Base-by-base conservation (phyloP, 2,329 filamentous ascomycete species). In the Cordyceps javanica region DNA sequence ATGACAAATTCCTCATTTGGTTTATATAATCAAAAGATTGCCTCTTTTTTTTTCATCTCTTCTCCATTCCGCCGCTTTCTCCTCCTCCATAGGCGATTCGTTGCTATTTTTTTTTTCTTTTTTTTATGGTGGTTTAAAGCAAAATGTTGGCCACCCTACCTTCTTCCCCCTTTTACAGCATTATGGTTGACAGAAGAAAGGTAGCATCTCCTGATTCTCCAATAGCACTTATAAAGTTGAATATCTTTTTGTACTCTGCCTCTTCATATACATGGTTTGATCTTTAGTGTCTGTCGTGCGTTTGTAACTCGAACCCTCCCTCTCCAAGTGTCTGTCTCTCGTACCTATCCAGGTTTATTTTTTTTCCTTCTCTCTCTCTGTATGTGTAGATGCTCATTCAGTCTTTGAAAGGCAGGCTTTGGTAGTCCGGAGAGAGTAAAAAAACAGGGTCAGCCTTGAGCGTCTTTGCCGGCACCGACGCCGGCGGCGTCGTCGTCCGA, bases 31-130 rank as follows among this genome's bases (percentile, higher is more conserved):
- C 41, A 16, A 45, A n/a, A 48, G 42, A 39, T 32, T 45, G 44
- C 60, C 58, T 52, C 48, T 42, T 16, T 59, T 50, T 45, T 58
- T 54, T 21, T 48, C 53, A 6, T 50, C 34, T 21, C 11, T 45
- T 16, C 5, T 36, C n/a, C 38, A 21, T 23, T 21, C 36, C 6
- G n/a, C n/a, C n/a, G n/a, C 14, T 39, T 26, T 51, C 19, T 26
- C 25, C 11, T 5, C 10, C n/a, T n/a, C n/a, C 46, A 26, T 11
- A 11, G 16, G 16, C 19, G 30, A 25, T n/a, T n/a, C n/a, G 16
- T 28, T 55, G n/a, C 21, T 21, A 28, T 25, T 6, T 53, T 42
- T n/a, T 13, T 19, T 11, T 28, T 23, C 19, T 30, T 28, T 19
- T 19, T 21, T 30, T 14, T 9, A n/a, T 13, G 30, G 21, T 50